Base-by-base conservation (phyloP, 148 eudicot genomes). In the Pharnaceum exiguum region DNA sequence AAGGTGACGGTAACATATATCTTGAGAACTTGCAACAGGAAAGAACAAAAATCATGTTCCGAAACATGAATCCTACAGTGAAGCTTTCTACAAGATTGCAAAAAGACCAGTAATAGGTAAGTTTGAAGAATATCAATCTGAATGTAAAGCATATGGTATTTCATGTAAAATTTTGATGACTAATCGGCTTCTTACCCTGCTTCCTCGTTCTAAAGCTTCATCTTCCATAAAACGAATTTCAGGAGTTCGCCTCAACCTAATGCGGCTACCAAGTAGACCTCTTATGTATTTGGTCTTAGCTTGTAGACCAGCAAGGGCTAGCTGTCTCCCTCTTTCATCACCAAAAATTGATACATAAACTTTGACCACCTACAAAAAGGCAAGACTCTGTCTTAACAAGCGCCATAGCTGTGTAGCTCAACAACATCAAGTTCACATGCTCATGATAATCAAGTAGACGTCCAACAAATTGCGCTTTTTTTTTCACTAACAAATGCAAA, bases 341-440 rank as follows among this genome's bases (percentile, higher is more conserved):
- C 99, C 96, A 62, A 89, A 93, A 49, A 93, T 84, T 40, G 99
- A 93, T 23, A 93, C 85, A 77, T 79, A 93, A 32, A 89, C 99
- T 72, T 89, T 93, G 36, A 79, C 99, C 49, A 89, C 95, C 99
- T 93, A 75, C n/a, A 33, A 47, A 53, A 39, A 29, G 29, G 47
- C 45, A 46, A 51, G 18, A 48, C 15, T 33, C 19, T 48, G 58
- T 45, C 39, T 33, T 15, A 21, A 1, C 27, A 18, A 11, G 33
- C 21, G 13, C 10, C 18, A 25, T 16, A 15, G 10, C 12, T 6
- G 17, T 12, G 22, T 38, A 39, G 38, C 19, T 5, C 3, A n/a
- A 40, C 21, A 10, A 25, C 23, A n/a, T n/a, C n/a, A n/a, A n/a
- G 12, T 32, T 17, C 31, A 11, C 54, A 45, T 17, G 26, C 54